A percentile compares a stretch with the other conserved stretches of the same genome.
These are phyloP conservation scores for Suhomyces sp. DNA, from an alignment of 805 yeast species.

Conservation along the genomic window DNA sequence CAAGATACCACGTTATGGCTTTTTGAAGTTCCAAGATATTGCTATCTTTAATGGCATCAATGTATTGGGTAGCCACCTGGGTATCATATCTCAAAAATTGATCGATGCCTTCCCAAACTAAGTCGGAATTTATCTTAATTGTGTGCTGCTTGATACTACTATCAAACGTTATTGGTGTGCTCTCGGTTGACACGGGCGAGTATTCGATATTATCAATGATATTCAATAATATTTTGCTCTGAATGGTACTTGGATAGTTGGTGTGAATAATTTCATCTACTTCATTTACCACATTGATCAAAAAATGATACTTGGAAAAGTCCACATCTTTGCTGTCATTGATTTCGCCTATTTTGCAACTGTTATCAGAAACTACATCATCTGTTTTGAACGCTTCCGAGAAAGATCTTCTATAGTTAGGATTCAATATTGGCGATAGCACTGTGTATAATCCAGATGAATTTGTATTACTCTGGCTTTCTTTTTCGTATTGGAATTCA, in stretches of 20 bases:
- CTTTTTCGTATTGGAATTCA: slow-evolving; percentile 16
- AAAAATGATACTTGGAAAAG: slow-evolving; percentile 17
- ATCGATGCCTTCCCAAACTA: slow-evolving; percentile 27
- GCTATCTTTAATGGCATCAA: slow-evolving; percentile 30
- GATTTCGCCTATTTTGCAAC: slow-evolving; percentile 19
- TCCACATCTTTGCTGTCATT: slow-evolving; percentile 8
- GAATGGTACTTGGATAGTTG: slow-evolving; percentile 11
- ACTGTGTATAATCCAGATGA: slow-evolving; percentile 10
- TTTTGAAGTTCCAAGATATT: slow-evolving; percentile 35
- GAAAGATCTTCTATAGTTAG: slow-evolving; percentile 24
- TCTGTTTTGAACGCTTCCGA: slow-evolving; percentile 11
- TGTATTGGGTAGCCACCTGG: slow-evolving; percentile 28
- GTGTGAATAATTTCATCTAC: slow-evolving; percentile 12
- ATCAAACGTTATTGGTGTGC: slow-evolving; percentile 22
- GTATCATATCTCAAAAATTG: slow-evolving; percentile 29
- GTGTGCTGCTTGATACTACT: slow-evolving; percentile 19
- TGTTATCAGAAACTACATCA: slow-evolving; percentile 8
- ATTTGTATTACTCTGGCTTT: not conserved
- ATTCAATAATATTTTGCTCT: slow-evolving; percentile 28
- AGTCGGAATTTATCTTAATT: slow-evolving; percentile 31
- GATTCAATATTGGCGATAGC: slow-evolving; percentile 31
- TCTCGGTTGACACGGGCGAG: slow-evolving; percentile 34
- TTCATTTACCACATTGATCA: slow-evolving; percentile 20
- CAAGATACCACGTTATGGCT: slow-evolving; percentile 25
- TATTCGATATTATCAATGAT: slow-evolving; percentile 38